Conservation (phyloP, 2,329 filamentous ascomycete genomes). For the Penicillium occitanis region DNA sequence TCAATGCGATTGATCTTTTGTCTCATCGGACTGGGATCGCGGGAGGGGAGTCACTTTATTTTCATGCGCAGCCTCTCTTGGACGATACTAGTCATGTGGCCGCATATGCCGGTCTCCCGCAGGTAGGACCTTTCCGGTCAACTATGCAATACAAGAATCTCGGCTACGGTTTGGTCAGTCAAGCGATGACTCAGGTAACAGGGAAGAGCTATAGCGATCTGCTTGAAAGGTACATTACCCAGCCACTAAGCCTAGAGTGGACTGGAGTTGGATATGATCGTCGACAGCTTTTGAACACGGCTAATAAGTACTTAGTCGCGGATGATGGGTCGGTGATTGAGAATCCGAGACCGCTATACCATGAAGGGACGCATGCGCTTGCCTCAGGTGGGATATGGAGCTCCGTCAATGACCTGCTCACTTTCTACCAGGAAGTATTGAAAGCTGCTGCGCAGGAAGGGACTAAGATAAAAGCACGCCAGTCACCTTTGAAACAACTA, state of each 20-base stretch:
- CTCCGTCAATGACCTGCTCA: not conserved
- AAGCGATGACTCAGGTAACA: not conserved
- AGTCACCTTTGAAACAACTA: not conserved
- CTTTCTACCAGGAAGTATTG: not conserved
- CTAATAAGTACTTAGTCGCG: not conserved
- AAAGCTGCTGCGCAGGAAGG: not conserved
- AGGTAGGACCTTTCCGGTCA: not conserved
- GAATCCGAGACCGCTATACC: not conserved
- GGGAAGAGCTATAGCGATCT: not conserved
- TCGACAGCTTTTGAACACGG: not conserved
- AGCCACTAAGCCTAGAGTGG: not conserved
- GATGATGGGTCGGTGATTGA: not conserved
- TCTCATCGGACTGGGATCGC: not conserved
- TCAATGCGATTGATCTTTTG: not conserved
- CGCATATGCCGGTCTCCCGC: not conserved
- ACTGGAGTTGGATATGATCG: not conserved
- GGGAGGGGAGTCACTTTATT: not conserved
- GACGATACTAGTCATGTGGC: not conserved
- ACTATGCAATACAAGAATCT: not conserved
- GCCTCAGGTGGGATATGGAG: not conserved
- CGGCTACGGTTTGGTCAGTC: not conserved
- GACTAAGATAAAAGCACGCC: not conserved
- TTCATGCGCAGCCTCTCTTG: not conserved
- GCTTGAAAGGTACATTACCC: not conserved
- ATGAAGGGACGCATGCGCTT: not conserved